Base-by-base conservation (phyloP, 2,329 filamentous ascomycete species). In the Colletotrichum sp. region DNA sequence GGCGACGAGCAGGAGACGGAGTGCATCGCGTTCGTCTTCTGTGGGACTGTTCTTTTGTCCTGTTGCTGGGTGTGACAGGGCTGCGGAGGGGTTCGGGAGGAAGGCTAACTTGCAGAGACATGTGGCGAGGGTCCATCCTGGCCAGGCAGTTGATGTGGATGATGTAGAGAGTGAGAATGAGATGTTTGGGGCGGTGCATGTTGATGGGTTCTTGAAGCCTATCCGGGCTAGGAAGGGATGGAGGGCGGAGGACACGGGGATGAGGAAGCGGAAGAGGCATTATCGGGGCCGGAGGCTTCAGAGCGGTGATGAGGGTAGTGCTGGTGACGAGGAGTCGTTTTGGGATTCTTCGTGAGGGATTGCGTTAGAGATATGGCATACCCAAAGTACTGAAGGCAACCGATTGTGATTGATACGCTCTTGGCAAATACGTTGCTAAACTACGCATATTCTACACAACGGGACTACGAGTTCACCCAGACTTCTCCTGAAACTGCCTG, bases 161-260 rank as follows among this genome's bases (percentile, higher is more conserved):
- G 24, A 85, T 80, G 60, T 81, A 36, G 84, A 85, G 24, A 85
- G 88, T 74, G 89, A 86, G 79, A 89, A 88, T 72, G 90, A 92
- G 79, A 89, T 91, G 79, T 78, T 87, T 10, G 93, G 92, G 1
- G 93, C 88, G 0, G 91, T 94, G 24, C 93, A 94, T 79, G 88
- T 91, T 2, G 93, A 95, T 81, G 91, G 93, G 0, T 95, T 94
- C 79, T 78, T 95, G 79, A 86, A 87, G 80, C 88, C 89, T 6
- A 87, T 94, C 68, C 84, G 85, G 73, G 82, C 85, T 1, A 83
- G 86, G 8, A 83, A 80, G 58, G 89, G 89, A 0, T 91, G 89
- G 89, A 60, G 74, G 18, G 74, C 71, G 4, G 74, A 76, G 38
- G 74, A 76, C 8, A 43, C 61, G 36, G 66, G 66, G 6, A 26